phyloP scores from a whole-genome alignment of 345 rosid species.

The Eucalyptus brandiana region DNA sequence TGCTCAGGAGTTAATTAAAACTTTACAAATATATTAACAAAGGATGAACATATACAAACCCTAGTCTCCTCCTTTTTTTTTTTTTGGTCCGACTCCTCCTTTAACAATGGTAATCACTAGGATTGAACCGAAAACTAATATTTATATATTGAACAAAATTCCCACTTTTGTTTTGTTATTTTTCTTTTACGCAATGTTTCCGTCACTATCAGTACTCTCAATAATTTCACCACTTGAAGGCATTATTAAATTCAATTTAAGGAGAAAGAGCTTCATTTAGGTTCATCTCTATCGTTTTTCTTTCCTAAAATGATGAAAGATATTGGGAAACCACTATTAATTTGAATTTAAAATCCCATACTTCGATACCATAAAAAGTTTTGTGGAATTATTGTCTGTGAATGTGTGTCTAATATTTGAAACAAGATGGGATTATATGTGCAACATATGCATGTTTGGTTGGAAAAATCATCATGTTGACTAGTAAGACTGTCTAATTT shows the following conservation, averaged over 20 bases:
- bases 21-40: not conserved
- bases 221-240: not conserved
- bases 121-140: not conserved
- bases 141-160: not conserved
- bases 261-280: not conserved
- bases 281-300: not conserved
- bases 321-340: not conserved
- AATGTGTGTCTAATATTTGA: not conserved
- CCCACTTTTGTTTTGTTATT: not conserved
- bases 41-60: not conserved
- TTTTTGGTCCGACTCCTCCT: not conserved
- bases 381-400: accelerated
- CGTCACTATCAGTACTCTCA: accelerated
- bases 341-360: not conserved
- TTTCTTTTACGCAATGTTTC: not conserved
- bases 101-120: not conserved
- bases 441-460: not conserved
- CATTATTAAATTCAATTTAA: not conserved
- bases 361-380: not conserved
- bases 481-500: not conserved
- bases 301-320: not conserved
- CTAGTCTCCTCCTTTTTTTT: not conserved
- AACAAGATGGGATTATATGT: no score
- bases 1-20: not conserved
- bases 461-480: not conserved